Percentiles rank a stretch among this genome's conserved stretches.
These are phyloP conservation scores for Datura wrightii DNA, from an alignment of 257 asterid species.

Conservation along the genomic window DNA sequence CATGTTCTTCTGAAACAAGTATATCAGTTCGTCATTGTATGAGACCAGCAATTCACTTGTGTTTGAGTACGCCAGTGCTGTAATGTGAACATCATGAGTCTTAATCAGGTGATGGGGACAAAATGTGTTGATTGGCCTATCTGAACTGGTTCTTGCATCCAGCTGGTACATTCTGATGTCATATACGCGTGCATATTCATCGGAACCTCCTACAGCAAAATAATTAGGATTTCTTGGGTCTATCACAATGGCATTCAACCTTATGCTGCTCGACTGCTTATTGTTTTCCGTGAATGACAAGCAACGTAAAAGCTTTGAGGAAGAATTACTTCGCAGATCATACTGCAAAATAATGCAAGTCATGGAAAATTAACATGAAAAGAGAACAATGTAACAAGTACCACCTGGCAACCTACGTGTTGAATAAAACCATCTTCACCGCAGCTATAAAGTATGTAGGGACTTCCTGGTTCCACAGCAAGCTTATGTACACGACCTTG, in stretches of 20 bases:
- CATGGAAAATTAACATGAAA: conserved; percentile 21
- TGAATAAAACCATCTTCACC: conserved; percentile 86
- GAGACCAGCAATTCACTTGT: conserved; percentile 77
- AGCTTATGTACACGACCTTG: conserved; percentile 78
- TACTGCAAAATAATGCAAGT: conserved; percentile 60
- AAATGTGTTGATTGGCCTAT: conserved; percentile 56
- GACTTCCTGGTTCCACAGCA: conserved; percentile 89
- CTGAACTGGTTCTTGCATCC: conserved; percentile 49
- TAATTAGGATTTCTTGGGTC: conserved; percentile 84
- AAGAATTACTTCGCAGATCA: conserved; percentile 71
- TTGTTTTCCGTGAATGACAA: conserved; percentile 46
- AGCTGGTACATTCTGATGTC: conserved; percentile 66
- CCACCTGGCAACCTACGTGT: conserved; percentile 55
- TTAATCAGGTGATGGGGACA: conserved; percentile 61
- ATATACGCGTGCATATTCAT: conserved; percentile 71
- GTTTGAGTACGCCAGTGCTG: conserved; percentile 73
- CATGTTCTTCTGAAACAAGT: conserved; percentile 69
- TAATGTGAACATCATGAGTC: conserved; percentile 58
- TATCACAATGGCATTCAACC: conserved; percentile 66
- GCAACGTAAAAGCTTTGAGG: conserved; percentile 73
- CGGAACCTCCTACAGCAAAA: conserved; percentile 77
- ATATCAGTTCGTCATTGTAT: conserved; percentile 72
- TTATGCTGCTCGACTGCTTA: conserved; percentile 45
- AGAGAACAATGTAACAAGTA: conserved; percentile 7
- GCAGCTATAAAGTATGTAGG: conserved; percentile 76